These are phyloP conservation scores for Penicillium cinerascens DNA, from an alignment of 495 filamentous ascomycete species.

Conservation along the genomic window DNA sequence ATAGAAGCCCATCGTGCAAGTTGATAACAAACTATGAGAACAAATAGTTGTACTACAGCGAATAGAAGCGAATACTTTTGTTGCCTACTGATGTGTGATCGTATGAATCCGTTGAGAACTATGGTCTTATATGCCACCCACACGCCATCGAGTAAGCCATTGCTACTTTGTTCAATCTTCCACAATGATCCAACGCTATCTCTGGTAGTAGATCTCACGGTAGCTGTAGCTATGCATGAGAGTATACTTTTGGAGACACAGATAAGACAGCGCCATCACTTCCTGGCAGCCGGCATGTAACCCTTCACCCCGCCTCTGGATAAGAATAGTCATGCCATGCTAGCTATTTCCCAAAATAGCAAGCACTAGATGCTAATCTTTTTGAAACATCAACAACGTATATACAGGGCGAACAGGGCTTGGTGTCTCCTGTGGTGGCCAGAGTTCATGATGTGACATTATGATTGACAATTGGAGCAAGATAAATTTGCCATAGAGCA, in stretches of 20 bases:
- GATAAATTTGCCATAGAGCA: constrained; percentile 3
- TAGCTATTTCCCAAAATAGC: background rate
- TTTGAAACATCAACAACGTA: background rate
- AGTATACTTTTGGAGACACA: background rate
- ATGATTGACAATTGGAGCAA: constrained; percentile 4
- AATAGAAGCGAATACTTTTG: too few species aligned
- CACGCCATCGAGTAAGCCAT: too few species aligned
- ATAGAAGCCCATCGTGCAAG: constrained; percentile 2
- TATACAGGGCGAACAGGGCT: background rate
- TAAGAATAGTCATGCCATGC: background rate
- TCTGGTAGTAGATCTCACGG: background rate
- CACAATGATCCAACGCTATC: background rate
- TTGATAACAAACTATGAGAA: too few species aligned
- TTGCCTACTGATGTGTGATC: too few species aligned
- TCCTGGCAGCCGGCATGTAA: background rate
- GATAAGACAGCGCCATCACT: background rate
- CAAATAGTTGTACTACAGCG: background rate
- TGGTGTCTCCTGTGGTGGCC: background rate
- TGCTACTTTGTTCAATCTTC: too few species aligned
- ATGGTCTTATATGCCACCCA: too few species aligned
- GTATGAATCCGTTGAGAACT: too few species aligned
- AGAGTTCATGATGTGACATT: background rate
- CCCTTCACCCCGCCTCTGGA: background rate
- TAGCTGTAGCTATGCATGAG: background rate
- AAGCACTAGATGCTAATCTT: background rate